Evolutionary conservation across 2,329 filamentous ascomycete genomes (phyloP), one percentile per base, ranked within the genome.

Genomic region (Blastomyces parvus): DNA sequence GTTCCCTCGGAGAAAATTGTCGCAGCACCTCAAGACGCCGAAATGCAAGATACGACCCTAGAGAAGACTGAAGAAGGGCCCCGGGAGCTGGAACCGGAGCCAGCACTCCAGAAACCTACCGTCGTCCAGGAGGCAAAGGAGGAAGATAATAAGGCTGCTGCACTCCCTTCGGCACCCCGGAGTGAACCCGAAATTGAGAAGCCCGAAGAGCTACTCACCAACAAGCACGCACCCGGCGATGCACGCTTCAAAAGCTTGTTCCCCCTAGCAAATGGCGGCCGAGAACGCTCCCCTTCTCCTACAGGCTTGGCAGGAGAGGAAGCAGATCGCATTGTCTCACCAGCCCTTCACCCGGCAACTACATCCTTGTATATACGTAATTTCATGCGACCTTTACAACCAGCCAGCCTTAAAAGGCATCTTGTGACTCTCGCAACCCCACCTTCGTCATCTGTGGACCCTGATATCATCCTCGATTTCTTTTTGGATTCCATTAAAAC

Each of bases 401-500:
- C 86, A 0, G 78, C 80, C 33, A 80, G 81, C 22, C 83, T 97
- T 0, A 85, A 84, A 69, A 81, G 83, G 1, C 86, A 97, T 71
- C 81, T 97, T 4, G 73, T 84, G 53, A 78, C 83, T 7, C 82
- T 97, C 50, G 90, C 90, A 1, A 81, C 86, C 2, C 80, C 86
- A 0, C 79, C 83, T 0, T 78, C 78, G 33, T 74, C 78, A 25
- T 74, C 81, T 2, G 74, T 80, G 1, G 79, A 86, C 59, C 73
- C 82, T 6, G 79, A 83, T 44, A 76, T 84, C 14, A 80, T 96
- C 48, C 76, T 82, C 25, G 79, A 84, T 33, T 91, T 95, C 71
- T 91, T 90, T 72, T 82, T 97, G 48, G 93, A 97, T 73, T 81
- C 83, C 40, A 89, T 97, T 70, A 88, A 89, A 67, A 95, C 92